Base-by-base conservation (phyloP, 345 rosid genomes). In the Moricandia moricandioides region DNA sequence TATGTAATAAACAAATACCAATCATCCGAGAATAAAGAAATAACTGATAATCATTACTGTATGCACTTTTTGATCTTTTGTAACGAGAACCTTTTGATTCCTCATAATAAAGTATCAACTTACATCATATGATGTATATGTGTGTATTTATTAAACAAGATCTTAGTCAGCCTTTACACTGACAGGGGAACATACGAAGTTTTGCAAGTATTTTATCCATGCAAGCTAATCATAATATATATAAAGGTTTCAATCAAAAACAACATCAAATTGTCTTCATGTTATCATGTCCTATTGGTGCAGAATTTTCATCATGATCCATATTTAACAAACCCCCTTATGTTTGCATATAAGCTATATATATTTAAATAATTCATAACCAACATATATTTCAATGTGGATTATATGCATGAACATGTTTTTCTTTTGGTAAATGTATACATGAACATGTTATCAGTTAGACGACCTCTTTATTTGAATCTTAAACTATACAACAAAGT, bases 41-140 rank as follows among this genome's bases (percentile, higher is more conserved):
- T 55, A 13, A 56, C 56, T 63, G 24, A 55, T 54, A 40, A 70
- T 76, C 26, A 70, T 43, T 64, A 57, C 57, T 52, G 47, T 27
- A 45, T 64, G 76, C 31, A 29, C 31, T 29, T 29, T 29, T 29
- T 29, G 67, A 26, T 45, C 35, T 77, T 54, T 13, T 16, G 17
- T 43, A 18, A 33, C 33, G 33, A 10, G n/a, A 65, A 45, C 17
- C 55, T 70, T 45, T 77, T 69, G 58, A 54, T 62, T 39, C 47
- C 57, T 52, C 35, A 62, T 37, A 11, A 40, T n/a, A 57, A 45
- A 71, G 76, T 71, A 65, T 59, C 76, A 57, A 77, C 54, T 70
- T 77, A 71, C 80, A 70, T 71, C 71, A 70, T 45, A 0, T 34
- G 80, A 70, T 70, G 67, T n/a, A 45, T 45, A 45, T n/a, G 52